Evolutionary conservation across 1,139 yeast genomes (phyloP).

Genomic region (Candida freyschussii): DNA sequence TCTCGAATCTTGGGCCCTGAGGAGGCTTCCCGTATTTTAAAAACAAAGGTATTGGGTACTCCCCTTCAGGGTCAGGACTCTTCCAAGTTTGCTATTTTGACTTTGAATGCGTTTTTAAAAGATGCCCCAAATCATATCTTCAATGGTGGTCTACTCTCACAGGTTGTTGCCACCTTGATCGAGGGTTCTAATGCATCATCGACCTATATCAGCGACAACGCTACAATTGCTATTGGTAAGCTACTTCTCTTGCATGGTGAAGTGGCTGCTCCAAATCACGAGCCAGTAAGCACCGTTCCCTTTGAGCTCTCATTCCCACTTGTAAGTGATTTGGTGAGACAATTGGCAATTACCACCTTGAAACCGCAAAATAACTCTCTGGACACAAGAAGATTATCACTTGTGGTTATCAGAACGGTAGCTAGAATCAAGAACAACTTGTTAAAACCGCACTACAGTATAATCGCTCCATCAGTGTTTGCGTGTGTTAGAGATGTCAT

Average conservation of each 20-base stretch:
- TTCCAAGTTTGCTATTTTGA: conserved; percentile 60
- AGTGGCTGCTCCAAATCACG: conserved; percentile 36
- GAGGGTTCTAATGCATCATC: conserved; percentile 41
- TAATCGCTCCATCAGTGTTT: conserved; percentile 70
- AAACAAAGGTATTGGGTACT: conserved; percentile 51
- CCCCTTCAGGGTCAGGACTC: conserved; percentile 34
- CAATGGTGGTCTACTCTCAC: conserved; percentile 43
- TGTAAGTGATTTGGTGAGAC: conserved; percentile 37
- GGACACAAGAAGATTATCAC: conserved; percentile 77
- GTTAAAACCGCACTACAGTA: conserved; percentile 49
- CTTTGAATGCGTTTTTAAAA: conserved; percentile 75
- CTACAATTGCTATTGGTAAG: conserved; percentile 82
- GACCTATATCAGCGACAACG: conserved; percentile 68
- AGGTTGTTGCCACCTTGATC: conserved; percentile 45
- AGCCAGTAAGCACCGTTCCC: conserved; percentile 24
- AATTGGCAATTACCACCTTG: conserved; percentile 46
- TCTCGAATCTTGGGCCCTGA: conserved; percentile 61
- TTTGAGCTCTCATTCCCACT: conserved; percentile 38
- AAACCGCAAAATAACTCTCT: conserved; percentile 57
- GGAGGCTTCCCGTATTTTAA: conserved; percentile 60
- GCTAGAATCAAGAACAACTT: conserved; percentile 55
- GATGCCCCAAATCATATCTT: conserved; percentile 66
- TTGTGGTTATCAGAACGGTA: conserved; percentile 72
- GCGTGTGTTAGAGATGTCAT: conserved; percentile 77
- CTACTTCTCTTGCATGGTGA: conserved; percentile 50